Evolutionary conservation across 768 basidiomycete species (phyloP).

Genomic region (Kwoniella sp.): DNA sequence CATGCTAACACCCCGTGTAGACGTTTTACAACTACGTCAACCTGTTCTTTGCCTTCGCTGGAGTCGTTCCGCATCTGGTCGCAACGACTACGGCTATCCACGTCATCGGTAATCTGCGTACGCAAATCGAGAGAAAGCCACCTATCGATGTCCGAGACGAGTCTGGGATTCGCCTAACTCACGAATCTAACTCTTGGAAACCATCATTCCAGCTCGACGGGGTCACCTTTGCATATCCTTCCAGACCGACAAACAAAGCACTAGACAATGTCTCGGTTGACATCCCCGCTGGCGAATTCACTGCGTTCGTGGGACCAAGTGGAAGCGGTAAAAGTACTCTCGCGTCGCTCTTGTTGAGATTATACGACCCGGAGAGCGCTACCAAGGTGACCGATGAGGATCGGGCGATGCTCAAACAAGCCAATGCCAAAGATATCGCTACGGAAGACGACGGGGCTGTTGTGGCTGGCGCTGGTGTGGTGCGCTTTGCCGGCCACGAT

Average conservation of each 20-base stretch:
- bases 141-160: conserved; percentile 45
- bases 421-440: not conserved
- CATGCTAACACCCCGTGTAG: conserved; percentile 8
- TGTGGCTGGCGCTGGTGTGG: conserved; percentile 13
- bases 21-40: conserved; percentile 41
- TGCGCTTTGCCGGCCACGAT: conserved; percentile 35
- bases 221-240: conserved; percentile 53
- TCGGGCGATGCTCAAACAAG: conserved; percentile 19
- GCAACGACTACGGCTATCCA: conserved; percentile 41
- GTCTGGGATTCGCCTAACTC: conserved; percentile 25
- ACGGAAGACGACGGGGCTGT: conserved; percentile 15
- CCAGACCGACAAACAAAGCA: conserved; percentile 36
- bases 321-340: conserved; percentile 53
- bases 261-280: conserved; percentile 40
- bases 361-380: conserved; percentile 47
- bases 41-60: conserved; percentile 43
- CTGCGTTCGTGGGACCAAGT: conserved; percentile 51
- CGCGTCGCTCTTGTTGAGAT: conserved; percentile 44
- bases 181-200: conserved; percentile 12
- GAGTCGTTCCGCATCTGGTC: conserved; percentile 48
- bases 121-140: conserved; percentile 48
- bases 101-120: conserved; percentile 35
- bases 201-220: conserved; percentile 46
- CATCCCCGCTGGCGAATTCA: conserved; percentile 47
- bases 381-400: conserved; percentile 27